Evolutionary conservation across 495 filamentous ascomycete species (phyloP).

Genomic region (Talaromyces adpressus): DNA sequence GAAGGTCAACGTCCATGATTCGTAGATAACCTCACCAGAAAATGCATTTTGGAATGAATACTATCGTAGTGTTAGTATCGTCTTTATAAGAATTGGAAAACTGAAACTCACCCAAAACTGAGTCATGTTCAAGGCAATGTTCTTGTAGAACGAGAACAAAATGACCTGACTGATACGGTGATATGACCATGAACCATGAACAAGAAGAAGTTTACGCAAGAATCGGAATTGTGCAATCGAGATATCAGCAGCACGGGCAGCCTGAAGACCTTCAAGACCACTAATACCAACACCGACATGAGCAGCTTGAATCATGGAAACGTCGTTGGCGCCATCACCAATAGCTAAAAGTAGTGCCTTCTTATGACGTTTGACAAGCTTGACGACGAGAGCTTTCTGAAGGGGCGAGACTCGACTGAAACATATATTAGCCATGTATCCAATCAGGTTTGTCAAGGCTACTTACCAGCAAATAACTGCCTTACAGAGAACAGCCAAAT

Average conservation of each 20-base stretch:
- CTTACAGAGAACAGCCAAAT: constrained; percentile 92
- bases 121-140: constrained; percentile 96
- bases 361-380: constrained; percentile 93
- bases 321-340: constrained; percentile 97
- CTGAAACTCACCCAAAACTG: constrained; percentile 84
- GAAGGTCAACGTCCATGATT: constrained; percentile 98
- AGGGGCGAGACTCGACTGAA: constrained; percentile 88
- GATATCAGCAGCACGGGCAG: constrained; percentile 91
- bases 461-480: constrained; percentile 91
- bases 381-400: constrained; percentile 96
- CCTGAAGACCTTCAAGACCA: constrained; percentile 97
- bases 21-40: constrained; percentile 96
- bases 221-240: constrained; percentile 95
- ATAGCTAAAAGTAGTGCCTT: constrained; percentile 91
- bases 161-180: constrained; percentile 95
- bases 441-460: not conserved
- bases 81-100: not conserved
- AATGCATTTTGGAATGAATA: constrained; percentile 98
- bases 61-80: constrained; percentile 40
- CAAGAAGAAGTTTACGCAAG: constrained; percentile 87
- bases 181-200: constrained; percentile 97
- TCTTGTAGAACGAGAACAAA: constrained; percentile 99
- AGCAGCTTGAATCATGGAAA: constrained; percentile 98
- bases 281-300: constrained; percentile 98
- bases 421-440: constrained; percentile 11